Evolutionary conservation across 1,284 basidiomycete genomes (phyloP), one percentile per base, ranked within the genome.

Genomic region (Sporisorium exsertum): DNA sequence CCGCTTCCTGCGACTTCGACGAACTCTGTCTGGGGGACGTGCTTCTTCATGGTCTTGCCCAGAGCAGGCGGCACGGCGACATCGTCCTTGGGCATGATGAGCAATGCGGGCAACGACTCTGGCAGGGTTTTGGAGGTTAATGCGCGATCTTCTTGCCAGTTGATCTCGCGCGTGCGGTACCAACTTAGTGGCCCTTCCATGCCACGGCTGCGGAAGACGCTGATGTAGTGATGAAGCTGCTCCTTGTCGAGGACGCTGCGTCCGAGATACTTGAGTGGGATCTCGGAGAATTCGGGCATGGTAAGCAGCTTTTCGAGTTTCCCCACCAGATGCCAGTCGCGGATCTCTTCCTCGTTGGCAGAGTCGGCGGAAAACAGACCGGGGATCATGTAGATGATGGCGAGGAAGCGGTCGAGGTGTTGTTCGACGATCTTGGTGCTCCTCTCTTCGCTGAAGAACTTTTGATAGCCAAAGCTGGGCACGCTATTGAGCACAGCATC

Each of bases 171-270:
- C 26, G 77, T 79, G 13, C 80, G 59, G 47, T 81, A 81, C 80
- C 80, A 81, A 64, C 77, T 81, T 1, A 81, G 53, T 15, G 79
- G 77, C 6, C 80, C 80, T 27, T 81, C 78, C 78, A 81, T 81
- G 6, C 70, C 66, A 13, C 77, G 59, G 26, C 77, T 80, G 32
- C 63, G 64, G 56, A 78, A 77, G 50, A 63, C 37, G 53, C 45
- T 32, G 22, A 75, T 54, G 60, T 78, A 75, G 20, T 57, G 43
- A 15, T 77, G 62, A 7, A 77, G 59, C 37, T 69, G 61, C 22
- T 72, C 53, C 37, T 71, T 53, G 43, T 78, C 65, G 16, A 73
- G 27, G 52, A 75, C 65, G 35, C 33, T 56, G 13, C 61, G 64
- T 4, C 71, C 71, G 6, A 73, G 57, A 27, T 61, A 62, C 46